Evolutionary conservation across 306 rosid species (phyloP), one percentile per base, ranked within the genome.

Genomic region (Corylus americana): DNA sequence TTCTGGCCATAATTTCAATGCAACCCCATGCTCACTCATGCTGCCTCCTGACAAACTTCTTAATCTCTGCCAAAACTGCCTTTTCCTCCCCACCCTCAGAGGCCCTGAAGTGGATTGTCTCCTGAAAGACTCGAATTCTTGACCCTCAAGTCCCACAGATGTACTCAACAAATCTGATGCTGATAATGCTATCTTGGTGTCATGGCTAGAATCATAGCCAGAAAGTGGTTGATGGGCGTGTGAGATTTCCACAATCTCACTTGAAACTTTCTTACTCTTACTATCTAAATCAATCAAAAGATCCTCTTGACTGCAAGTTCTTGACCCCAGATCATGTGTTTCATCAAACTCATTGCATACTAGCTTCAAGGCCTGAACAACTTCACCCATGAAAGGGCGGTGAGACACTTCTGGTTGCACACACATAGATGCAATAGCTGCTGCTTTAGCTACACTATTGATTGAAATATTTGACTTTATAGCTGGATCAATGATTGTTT

Each of bases 391-490:
- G 91, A 91, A 95, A 27, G 98, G 98, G 10, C 98, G 91, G 71
- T 93, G 98, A 55, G 94, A 85, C 29, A 91, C 98, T 86, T 95
- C 99, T 0, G 98, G 98, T 76, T 95, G 99, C 74, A 95, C 95
- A 31, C 99, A 95, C 98, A 91, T 95, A 17, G 99, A 95, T 66
- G 97, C 98, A 68, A 95, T 95, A 57, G 98, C 99, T n/a, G 99
- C 97, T 17, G 91, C 94, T 88, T 92, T 95, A 51, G 92, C 83
- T 64, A 87, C 79, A 45, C 87, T 82, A 70, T 88, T 96, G 66
- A 76, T 74, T 14, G 97, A 75, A 71, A 89, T 80, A 55, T 77
- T 73, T 4, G 87, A 77, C 79, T 88, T 89, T 74, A 95, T 74
- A 74, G 77, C 75, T 11, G 94, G 93, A 82, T 93, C 98, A 68